Evolutionary conservation across 805 yeast species (phyloP), one percentile per base, ranked within the genome.

Genomic region (Saturnispora ahearnii): DNA sequence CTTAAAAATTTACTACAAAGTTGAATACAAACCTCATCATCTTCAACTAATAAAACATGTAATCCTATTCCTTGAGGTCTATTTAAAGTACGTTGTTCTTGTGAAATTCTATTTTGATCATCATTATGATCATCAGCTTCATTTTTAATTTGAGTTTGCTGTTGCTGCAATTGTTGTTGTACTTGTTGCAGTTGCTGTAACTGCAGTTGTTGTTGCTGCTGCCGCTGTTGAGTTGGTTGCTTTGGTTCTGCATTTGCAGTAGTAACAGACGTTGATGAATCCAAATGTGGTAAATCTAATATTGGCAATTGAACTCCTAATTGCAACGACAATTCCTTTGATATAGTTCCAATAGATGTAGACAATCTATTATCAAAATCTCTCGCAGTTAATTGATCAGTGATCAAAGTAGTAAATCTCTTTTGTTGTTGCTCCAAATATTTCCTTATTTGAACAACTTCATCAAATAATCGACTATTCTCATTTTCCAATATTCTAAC

Each of bases 21-120:
- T 55, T 84, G 87, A 48, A 88, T 84, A 57, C 96, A 85, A 36
- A 85, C 87, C 37, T 77, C 79, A 63, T 84, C 95, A 65, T 84
- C 95, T 64, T 84, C 95, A 13, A 85, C 93, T 26, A 86, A 65
- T 40, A 84, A 67, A 3, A 85, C 91, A 59, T 82, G 89, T 62
- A 83, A 79, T 24, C 63, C 63, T 1, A 69, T 63, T 2, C 67
- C 68, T 3, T 59, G 50, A 3, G 70, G 70, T 47, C 70, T 57
- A 26, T 61, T 59, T 18, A 54, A 21, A 4, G 59, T 41, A 24
- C 57, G 46, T 41, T 53, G 52, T 31, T 53, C 54, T 45, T 51
- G 52, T 6, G 48, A 15, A 11, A 46, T 21, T n/a, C 40, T 22
- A 26, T 26, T 26, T 26, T 26, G 29, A 21, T 22, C 36, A 21